Conservation (phyloP, 768 basidiomycete species). For the Ramaria rubella region DNA sequence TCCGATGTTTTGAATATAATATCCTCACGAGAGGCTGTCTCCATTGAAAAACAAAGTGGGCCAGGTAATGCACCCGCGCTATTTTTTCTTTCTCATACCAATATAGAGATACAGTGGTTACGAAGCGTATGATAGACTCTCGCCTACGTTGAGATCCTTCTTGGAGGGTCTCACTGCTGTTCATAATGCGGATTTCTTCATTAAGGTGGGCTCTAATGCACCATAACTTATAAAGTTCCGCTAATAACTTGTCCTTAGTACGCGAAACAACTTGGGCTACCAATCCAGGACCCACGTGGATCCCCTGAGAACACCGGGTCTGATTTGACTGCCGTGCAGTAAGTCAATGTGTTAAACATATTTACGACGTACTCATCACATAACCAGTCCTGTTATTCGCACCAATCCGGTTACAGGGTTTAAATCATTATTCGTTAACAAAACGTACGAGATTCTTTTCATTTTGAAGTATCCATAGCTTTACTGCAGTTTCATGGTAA, state of each 20-base stretch:
- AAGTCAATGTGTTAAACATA: conserved; percentile 12
- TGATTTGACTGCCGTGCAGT: conserved; percentile 46
- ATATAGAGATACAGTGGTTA: conserved; percentile 32
- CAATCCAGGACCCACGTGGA: conserved; percentile 40
- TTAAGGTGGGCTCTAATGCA: conserved; percentile 24
- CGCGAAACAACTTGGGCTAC: conserved; percentile 23
- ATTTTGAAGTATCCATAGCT: not conserved
- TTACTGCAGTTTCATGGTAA: not conserved
- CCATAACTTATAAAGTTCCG: not conserved
- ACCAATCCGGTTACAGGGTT: conserved; percentile 57
- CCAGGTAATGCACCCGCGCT: conserved; percentile 4
- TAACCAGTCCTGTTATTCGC: conserved; percentile 38
- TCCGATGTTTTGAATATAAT: not conserved
- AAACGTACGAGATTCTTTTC: conserved; percentile 26
- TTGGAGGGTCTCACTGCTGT: conserved; percentile 53
- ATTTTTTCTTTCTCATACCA: not conserved
- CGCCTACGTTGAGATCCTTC: conserved; percentile 45
- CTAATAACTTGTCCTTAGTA: conserved; percentile 19
- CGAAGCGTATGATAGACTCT: conserved; percentile 59
- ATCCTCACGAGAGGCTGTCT: not conserved
- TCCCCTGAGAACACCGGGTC: conserved; percentile 46
- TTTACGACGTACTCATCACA: not conserved
- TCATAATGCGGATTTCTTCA: conserved; percentile 41
- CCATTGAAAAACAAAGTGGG: too few species aligned
- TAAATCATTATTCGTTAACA: conserved; percentile 52